These are phyloP conservation scores for Aeschynomene evenia DNA, from an alignment of 306 rosid genomes.

Conservation along the genomic window DNA sequence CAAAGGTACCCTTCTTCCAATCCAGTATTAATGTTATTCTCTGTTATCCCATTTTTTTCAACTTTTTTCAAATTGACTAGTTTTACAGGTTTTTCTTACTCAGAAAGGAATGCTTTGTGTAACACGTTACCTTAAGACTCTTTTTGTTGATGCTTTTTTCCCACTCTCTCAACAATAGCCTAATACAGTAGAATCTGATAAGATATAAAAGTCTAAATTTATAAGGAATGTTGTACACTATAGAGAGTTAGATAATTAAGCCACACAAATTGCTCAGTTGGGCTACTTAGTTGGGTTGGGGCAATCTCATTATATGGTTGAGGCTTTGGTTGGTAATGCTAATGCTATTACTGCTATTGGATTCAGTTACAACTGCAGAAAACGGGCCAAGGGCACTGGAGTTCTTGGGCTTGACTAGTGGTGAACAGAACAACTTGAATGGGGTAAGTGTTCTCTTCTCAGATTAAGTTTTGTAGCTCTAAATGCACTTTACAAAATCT, in stretches of 20 bases:
- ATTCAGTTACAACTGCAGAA: conserved; percentile 89
- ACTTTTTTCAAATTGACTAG: neutral
- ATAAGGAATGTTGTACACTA: too few species aligned
- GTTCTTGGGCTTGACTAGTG: conserved; percentile 69
- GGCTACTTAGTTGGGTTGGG: conserved; percentile 17
- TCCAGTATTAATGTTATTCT: neutral
- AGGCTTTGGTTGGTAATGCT: neutral
- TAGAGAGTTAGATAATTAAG: too few species aligned
- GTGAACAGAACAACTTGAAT: conserved; percentile 39
- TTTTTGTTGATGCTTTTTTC: neutral
- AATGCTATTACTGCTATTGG: neutral
- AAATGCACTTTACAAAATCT: neutral
- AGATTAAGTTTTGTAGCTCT: neutral
- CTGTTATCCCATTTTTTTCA: neutral
- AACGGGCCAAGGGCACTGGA: conserved; percentile 84
- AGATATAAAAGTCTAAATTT: too few species aligned
- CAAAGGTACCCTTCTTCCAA: conserved; percentile 50
- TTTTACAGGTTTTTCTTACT: conserved; percentile 20
- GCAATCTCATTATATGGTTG: neutral
- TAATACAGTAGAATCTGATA: too few species aligned
- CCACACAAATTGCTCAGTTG: conserved; percentile 8
- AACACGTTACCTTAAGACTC: neutral
- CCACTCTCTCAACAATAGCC: too few species aligned
- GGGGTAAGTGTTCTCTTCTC: conserved; percentile 40
- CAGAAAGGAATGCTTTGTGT: neutral